Evolutionary conservation across 176 grass and related monocot species (phyloP).

Genomic region (Microstegium vimineum): DNA sequence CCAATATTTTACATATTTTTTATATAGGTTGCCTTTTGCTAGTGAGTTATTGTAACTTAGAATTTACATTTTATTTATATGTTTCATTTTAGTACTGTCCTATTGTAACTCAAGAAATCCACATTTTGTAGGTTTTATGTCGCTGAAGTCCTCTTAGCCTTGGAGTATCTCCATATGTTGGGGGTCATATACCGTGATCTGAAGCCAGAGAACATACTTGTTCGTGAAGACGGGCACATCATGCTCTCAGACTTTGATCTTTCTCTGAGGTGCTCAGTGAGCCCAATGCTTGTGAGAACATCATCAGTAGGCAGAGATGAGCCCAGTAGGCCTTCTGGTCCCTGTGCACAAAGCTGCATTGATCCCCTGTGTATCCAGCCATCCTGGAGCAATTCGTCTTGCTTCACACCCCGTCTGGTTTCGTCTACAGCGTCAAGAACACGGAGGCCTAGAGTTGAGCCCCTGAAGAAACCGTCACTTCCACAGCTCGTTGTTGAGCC

Average conservation of each 20-base stretch:
- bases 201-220: slow-evolving; percentile 97
- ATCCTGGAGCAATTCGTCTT: slow-evolving; percentile 76
- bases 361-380: slow-evolving; percentile 87
- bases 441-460: slow-evolving; percentile 45
- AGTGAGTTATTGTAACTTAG: background rate
- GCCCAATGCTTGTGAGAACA: slow-evolving; percentile 74
- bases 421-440: slow-evolving; percentile 40
- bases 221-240: slow-evolving; percentile 97
- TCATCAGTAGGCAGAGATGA: slow-evolving; percentile 72
- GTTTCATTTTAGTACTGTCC: background rate
- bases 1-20: background rate
- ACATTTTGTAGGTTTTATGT: slow-evolving; percentile 73
- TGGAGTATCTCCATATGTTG: slow-evolving; percentile 99
- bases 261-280: slow-evolving; percentile 91
- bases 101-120: slow-evolving; percentile 23
- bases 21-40: background rate
- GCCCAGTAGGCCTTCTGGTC: slow-evolving; percentile 65
- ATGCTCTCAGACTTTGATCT: slow-evolving; percentile 99
- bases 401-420: slow-evolving; percentile 86
- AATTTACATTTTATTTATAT: background rate
- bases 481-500: slow-evolving; percentile 92
- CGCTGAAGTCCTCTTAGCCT: slow-evolving; percentile 82
- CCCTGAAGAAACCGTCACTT: slow-evolving; percentile 53
- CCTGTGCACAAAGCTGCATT: slow-evolving; percentile 92
- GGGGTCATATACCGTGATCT: slow-evolving; percentile 98